Conservation (phyloP, 108 stramenopile genomes). For the Pseudonitzschia multistriata region DNA sequence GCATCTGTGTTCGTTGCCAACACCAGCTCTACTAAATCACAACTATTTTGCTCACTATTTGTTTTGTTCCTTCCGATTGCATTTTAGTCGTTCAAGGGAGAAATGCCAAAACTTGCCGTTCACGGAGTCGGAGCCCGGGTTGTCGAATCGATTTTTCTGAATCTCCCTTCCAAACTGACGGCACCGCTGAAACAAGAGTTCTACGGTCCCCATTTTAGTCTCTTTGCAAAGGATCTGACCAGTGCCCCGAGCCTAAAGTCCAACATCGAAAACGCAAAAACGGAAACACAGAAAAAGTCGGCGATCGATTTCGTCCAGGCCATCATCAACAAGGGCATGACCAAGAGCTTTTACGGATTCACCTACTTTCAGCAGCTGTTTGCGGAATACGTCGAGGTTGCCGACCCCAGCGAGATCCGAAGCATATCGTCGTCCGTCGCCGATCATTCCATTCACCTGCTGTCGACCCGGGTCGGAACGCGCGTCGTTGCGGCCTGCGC, state of each 20-base stretch:
- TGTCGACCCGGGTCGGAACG: slow-evolving; percentile 84
- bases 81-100: slow-evolving; percentile 63
- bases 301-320: slow-evolving; percentile 45
- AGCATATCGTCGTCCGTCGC: slow-evolving; percentile 62
- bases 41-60: slow-evolving; percentile 1
- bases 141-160: slow-evolving; percentile 75
- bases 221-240: slow-evolving; percentile 46
- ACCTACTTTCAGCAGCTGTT: slow-evolving; percentile 84
- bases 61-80: slow-evolving; percentile 24
- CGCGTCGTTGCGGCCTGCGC: slow-evolving; percentile 80
- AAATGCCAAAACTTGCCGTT: slow-evolving; percentile 81
- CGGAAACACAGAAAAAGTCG: slow-evolving; percentile 69
- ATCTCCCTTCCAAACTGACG: slow-evolving; percentile 66
- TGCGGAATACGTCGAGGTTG: slow-evolving; percentile 63
- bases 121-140: slow-evolving; percentile 87
- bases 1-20: no score
- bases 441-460: slow-evolving; percentile 79
- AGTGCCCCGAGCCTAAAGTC: slow-evolving; percentile 31
- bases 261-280: slow-evolving; percentile 37
- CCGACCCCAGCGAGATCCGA: slow-evolving; percentile 59
- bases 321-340: slow-evolving; percentile 77
- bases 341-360: slow-evolving; percentile 81
- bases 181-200: slow-evolving; percentile 78
- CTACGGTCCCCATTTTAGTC: slow-evolving; percentile 85
- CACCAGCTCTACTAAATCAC: no score